Percentiles rank a stretch among this genome's conserved stretches.
phyloP scores from a whole-genome alignment of 768 basidiomycete genomes.

The Tricholoma matsutake region DNA sequence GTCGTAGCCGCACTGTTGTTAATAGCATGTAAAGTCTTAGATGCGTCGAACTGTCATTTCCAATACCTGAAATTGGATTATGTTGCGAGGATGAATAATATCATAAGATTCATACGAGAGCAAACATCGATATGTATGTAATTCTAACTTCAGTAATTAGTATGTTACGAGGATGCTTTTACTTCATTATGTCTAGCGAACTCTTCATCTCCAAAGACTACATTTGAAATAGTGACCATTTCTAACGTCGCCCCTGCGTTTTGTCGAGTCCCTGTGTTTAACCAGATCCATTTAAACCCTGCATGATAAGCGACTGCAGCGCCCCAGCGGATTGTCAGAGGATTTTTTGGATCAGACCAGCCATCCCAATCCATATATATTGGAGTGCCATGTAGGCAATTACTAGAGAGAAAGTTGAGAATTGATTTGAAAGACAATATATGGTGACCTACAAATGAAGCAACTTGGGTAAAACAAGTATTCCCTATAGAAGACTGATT shows the following conservation, averaged over 20 bases:
- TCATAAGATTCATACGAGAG: too few relatives aligned
- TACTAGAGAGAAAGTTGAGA: constrained; percentile 19
- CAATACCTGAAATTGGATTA: too few relatives aligned
- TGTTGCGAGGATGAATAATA: too few relatives aligned
- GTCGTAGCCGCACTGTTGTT: not conserved
- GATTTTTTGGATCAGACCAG: constrained; percentile 41
- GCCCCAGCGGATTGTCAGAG: constrained; percentile 40
- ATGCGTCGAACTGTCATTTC: too few relatives aligned
- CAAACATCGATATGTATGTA: too few relatives aligned
- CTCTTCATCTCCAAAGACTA: constrained; percentile 41
- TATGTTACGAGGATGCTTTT: not conserved
- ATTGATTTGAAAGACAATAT: not conserved
- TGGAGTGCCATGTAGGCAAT: constrained; percentile 41
- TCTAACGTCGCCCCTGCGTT: constrained; percentile 25
- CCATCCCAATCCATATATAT: constrained; percentile 44
- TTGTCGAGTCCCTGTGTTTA: constrained; percentile 31
- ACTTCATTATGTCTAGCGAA: constrained; percentile 1
- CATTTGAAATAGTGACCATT: constrained; percentile 30
- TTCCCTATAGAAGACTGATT: constrained; percentile 21
- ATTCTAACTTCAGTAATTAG: not conserved
- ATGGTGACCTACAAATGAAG: constrained; percentile 46
- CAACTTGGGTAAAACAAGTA: constrained; percentile 42
- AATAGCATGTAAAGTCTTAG: too few relatives aligned
- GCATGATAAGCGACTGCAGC: constrained; percentile 42
- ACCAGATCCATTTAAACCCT: constrained; percentile 51